Evolutionary conservation across 345 rosid species (phyloP), one percentile per base, ranked within the genome.

Genomic region (Brassica nigra): DNA sequence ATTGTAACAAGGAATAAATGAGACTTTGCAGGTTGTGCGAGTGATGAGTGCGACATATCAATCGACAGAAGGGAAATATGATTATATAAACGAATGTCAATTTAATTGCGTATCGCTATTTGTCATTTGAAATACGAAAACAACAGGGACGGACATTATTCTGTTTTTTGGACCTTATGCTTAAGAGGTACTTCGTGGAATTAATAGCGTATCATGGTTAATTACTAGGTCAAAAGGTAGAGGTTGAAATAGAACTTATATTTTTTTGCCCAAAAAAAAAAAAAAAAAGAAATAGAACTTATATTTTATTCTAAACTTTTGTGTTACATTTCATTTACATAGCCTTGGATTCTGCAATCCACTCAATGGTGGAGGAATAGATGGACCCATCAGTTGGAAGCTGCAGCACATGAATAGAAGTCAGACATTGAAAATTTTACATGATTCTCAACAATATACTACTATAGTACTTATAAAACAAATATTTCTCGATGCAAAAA

Each of bases 41-140:
- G 71, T 62, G 83, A 80, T 74, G 79, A 80, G 83, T 81, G 83
- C 80, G 83, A 81, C 83, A 58, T 59, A 65, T 71, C 80, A 81
- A 39, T 76, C 58, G 80, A 76, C 80, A 76, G 80, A 81, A 81
- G 55, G 77, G 83, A 58, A 76, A 76, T 71, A 65, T 44, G 57
- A 44, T 76, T 70, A 58, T 54, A 4, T 42, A 62, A 27, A 76
- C 58, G 66, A 4, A 4, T 52, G 31, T 52, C 11, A 28, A 42
- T 30, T n/a, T 33, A 23, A 10, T 64, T 63, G 28, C 33, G 15
- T 49, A 23, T 64, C 62, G 14, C 27, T n/a, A 18, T 58, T 23
- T 42, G 42, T 42, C 62, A 3, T 62, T 34, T 36, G 4, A 37
- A 69, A 39, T 27, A 62, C 2, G 66, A 49, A 44, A 74, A 68